These are phyloP conservation scores for Suhomyces sp. DNA, from an alignment of 805 yeast genomes.

Conservation along the genomic window DNA sequence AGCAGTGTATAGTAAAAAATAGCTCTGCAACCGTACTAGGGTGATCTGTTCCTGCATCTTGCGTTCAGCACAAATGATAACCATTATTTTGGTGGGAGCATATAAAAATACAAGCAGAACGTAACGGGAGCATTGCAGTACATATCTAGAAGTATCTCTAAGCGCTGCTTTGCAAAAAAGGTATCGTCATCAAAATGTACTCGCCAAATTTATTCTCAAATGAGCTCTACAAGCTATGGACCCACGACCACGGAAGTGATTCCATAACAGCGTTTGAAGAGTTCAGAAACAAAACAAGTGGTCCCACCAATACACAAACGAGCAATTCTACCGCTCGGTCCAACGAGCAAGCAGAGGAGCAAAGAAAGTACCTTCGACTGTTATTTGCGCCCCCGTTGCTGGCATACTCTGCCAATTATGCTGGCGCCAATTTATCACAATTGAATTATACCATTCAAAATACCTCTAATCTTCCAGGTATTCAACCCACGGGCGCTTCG, in stretches of 20 bases:
- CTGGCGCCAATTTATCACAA: constrained; percentile 15
- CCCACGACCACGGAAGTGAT: constrained; percentile 5
- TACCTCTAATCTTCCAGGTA: constrained; percentile 8
- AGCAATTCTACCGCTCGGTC: constrained; percentile 4
- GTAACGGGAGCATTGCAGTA: neutral
- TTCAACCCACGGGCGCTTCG: neutral
- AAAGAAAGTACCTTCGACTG: constrained; percentile 17
- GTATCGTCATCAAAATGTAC: constrained; percentile 33
- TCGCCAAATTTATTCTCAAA: constrained; percentile 46
- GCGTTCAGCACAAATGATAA: neutral
- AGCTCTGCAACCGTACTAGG: neutral
- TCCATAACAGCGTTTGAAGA: constrained; percentile 3
- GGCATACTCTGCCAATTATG: constrained; percentile 49
- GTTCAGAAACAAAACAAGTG: neutral
- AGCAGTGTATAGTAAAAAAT: neutral
- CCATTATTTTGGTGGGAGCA: neutral
- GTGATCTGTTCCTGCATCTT: neutral
- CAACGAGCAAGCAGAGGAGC: constrained; percentile 18
- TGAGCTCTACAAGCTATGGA: constrained; percentile 48
- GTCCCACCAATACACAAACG: neutral
- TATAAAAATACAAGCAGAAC: neutral
- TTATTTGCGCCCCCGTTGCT: constrained; percentile 51
- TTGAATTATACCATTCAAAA: constrained; percentile 22
- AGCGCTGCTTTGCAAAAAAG: neutral
- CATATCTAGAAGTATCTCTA: neutral